Percentiles rank a stretch among this genome's conserved stretches.
Evolutionary conservation across 352 stramenopile species (phyloP).

Genomic region (Vaucheria bursata): DNA sequence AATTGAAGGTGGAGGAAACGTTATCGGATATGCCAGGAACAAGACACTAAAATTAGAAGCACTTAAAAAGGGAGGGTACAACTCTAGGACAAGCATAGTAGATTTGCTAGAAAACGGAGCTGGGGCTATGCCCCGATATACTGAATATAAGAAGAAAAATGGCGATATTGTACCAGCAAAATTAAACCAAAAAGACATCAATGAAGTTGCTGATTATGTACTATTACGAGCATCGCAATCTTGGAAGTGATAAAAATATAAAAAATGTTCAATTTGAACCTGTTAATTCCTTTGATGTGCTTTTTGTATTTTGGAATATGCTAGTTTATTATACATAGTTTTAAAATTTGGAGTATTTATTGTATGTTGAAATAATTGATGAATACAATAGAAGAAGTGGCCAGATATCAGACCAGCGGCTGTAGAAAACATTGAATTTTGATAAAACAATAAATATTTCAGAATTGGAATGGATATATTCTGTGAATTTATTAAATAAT

Average conservation of each 20-base stretch:
- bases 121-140: slow-evolving; percentile 5
- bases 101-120: background rate
- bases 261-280: no score
- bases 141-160: slow-evolving; percentile 4
- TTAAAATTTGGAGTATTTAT: no score
- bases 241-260: slow-evolving; percentile 11
- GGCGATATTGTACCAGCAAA: background rate
- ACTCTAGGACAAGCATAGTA: background rate
- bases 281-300: no score
- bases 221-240: background rate
- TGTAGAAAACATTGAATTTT: no score
- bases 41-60: slow-evolving; percentile 4
- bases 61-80: background rate
- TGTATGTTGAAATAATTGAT: no score
- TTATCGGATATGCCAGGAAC: background rate
- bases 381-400: no score
- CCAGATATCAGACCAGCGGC: no score
- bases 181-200: background rate
- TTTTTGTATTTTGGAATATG: no score
- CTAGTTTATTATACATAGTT: no score
- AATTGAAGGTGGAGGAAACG: slow-evolving; percentile 1
- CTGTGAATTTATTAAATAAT: no score
- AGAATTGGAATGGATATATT: no score
- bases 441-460: no score
- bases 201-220: slow-evolving; percentile 1